These are phyloP conservation scores for Alternaria triticina DNA, from an alignment of 2,329 filamentous ascomycete species.

Conservation along the genomic window DNA sequence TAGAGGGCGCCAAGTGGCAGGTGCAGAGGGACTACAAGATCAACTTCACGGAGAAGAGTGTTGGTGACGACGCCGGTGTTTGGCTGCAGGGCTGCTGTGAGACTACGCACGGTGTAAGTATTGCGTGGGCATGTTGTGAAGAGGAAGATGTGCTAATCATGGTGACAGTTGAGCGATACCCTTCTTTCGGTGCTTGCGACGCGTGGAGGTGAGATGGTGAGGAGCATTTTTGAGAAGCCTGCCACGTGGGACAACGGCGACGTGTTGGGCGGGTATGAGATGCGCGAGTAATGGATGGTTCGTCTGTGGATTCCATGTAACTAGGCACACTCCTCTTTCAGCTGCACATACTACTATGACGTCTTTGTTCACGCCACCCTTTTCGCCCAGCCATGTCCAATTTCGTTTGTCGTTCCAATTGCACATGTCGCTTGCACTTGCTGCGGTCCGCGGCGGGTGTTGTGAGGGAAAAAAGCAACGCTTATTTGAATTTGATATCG, in stretches of 20 bases:
- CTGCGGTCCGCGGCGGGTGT: neutral
- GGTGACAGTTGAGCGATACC: slow-evolving; percentile 73
- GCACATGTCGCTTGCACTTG: neutral
- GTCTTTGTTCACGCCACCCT: neutral
- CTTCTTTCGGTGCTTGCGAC: slow-evolving; percentile 79
- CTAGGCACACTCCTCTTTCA: neutral
- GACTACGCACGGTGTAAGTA: slow-evolving; percentile 84
- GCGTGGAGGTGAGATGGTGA: slow-evolving; percentile 77
- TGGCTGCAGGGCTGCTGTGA: slow-evolving; percentile 97
- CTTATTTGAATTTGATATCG: neutral
- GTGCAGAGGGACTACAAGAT: slow-evolving; percentile 82
- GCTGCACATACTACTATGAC: neutral
- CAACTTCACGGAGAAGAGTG: slow-evolving; percentile 69
- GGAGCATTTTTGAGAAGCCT: slow-evolving; percentile 69
- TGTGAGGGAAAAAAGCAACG: neutral
- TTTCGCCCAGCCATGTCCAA: neutral
- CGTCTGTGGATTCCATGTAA: neutral
- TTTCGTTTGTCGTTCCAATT: neutral
- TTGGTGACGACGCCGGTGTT: slow-evolving; percentile 77
- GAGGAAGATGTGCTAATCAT: slow-evolving; percentile 12
- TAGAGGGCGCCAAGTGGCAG: slow-evolving; percentile 60
- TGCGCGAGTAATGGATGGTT: slow-evolving; percentile 11
- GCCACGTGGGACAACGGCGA: slow-evolving; percentile 35
- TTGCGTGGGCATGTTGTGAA: neutral
- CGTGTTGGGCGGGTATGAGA: slow-evolving; percentile 32